Evolutionary conservation across 768 basidiomycete genomes (phyloP), one percentile per base, ranked within the genome.

Genomic region (Dictyophora rubrovolvata): DNA sequence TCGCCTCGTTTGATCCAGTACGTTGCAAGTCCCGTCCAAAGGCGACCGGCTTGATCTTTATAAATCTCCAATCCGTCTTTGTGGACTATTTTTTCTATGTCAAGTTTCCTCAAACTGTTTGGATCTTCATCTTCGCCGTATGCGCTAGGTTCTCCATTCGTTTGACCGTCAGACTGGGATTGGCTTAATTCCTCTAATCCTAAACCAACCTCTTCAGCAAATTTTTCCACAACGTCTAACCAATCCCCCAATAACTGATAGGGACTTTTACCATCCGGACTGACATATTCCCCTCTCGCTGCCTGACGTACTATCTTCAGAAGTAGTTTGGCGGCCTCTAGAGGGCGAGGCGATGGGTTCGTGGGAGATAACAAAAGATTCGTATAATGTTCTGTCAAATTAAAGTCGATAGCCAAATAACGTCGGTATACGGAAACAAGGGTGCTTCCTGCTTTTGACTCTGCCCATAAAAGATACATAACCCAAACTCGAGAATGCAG

Each of bases 1-100:
- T 98, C 96, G 56, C 82, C 91, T 5, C 93, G 85, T 72, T 96
- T 96, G 70, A 94, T 94, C 95, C 95, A 99, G 68, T 95, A 98
- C 0, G 94, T 97, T 1, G 94, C 94, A 28, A 98, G 72, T 0
- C 95, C 96, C 5, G 92, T 88, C 95, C 94, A 99, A 28, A 99
- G 72, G 53, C 91, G 83, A 11, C 96, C 96, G 1, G 94, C 92
- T 72, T 99, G 96, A 69, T 99, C 96, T 69, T 92, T 93, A 72
- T 97, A 98, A 17, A 94, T 76, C 1, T 76, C 77, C 22, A 99
- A 75, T 16, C 96, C 96, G 64, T 98, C 93, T 62, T 84, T 82
- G 28, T 80, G 80, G 46, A 99, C 79, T 60, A 99, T 87, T 37
- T 75, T 73, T 66, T 95, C 94, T 60, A 99, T 84, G 66, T 98